Evolutionary conservation across 2,329 filamentous ascomycete species (phyloP).

Genomic region (Domatiomyces globalis): DNA sequence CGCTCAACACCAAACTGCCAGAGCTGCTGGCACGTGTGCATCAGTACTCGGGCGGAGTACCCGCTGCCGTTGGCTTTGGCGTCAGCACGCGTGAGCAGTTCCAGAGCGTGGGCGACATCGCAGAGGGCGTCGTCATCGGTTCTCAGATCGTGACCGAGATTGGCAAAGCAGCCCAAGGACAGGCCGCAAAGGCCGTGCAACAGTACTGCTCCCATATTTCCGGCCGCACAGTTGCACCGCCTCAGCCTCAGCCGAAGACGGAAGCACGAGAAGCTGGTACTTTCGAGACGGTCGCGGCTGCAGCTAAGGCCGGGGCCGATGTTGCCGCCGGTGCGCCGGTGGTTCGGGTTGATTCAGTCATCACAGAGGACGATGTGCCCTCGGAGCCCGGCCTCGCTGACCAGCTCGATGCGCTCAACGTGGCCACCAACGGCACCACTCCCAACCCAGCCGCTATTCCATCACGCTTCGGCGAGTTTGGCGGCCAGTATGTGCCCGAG

Average conservation of each 20-base stretch:
- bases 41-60: conserved; percentile 78
- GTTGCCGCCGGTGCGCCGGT: conserved; percentile 24
- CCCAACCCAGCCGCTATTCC: conserved; percentile 47
- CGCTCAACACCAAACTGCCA: conserved; percentile 66
- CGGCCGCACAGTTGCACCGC: conserved; percentile 38
- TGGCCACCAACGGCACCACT: conserved; percentile 31
- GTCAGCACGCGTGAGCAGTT: conserved; percentile 95
- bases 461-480: conserved; percentile 85
- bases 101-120: conserved; percentile 63
- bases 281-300: conserved; percentile 50
- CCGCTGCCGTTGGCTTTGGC: conserved; percentile 86
- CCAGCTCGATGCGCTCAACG: conserved; percentile 68
- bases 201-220: conserved; percentile 71
- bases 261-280: conserved; percentile 55
- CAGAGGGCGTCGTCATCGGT: conserved; percentile 92
- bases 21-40: conserved; percentile 74
- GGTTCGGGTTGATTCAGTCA: conserved; percentile 53
- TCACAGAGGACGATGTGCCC: conserved; percentile 43
- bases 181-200: conserved; percentile 59
- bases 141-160: conserved; percentile 85
- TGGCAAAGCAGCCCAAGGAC: conserved; percentile 50
- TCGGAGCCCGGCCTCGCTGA: conserved; percentile 59
- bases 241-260: conserved; percentile 20
- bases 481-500: conserved; percentile 94
- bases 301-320: conserved; percentile 45